Evolutionary conservation across 441 rosid species (phyloP).

Genomic region (Arabidopsis lyrata): DNA sequence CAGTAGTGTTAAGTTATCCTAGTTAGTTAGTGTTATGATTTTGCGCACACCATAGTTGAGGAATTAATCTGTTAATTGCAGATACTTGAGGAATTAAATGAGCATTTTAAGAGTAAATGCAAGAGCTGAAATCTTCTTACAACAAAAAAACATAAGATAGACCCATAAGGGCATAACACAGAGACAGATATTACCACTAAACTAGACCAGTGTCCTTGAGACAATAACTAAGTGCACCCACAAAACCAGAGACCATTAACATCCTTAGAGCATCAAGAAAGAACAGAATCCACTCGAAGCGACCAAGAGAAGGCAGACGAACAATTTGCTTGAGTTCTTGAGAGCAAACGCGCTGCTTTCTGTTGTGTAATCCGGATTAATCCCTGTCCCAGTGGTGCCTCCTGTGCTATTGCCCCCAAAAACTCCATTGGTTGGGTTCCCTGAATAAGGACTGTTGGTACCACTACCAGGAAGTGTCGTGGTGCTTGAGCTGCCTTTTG

Average conservation of each 20-base stretch:
- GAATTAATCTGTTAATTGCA: too few relatives aligned
- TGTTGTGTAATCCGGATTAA: slow-evolving; percentile 63
- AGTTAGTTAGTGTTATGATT: too few relatives aligned
- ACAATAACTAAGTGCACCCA: slow-evolving; percentile 45
- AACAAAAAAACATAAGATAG: slow-evolving; percentile 38
- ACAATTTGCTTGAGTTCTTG: slow-evolving; percentile 26
- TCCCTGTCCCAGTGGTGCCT: slow-evolving; percentile 53
- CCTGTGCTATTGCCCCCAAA: slow-evolving; percentile 63
- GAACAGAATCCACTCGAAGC: slow-evolving; percentile 43
- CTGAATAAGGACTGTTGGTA: slow-evolving; percentile 52
- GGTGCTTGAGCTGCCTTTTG: slow-evolving; percentile 48
- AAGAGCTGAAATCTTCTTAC: slow-evolving; percentile 33
- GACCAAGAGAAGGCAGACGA: slow-evolving; percentile 34
- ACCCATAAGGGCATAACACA: slow-evolving; percentile 14
- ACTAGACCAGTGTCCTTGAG: slow-evolving; percentile 48
- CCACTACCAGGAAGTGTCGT: slow-evolving; percentile 50
- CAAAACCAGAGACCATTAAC: slow-evolving; percentile 16
- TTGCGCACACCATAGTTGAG: too few relatives aligned
- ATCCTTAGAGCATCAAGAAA: slow-evolving; percentile 48
- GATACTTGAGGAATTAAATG: too few relatives aligned
- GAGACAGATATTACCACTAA: slow-evolving; percentile 45
- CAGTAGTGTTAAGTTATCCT: too few relatives aligned
- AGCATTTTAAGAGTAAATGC: slow-evolving; percentile 18
- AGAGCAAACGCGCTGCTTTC: slow-evolving; percentile 52
- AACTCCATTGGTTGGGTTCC: slow-evolving; percentile 67